Evolutionary conservation across 1,284 basidiomycete species (phyloP).

Genomic region (Fomitopsis schrenkii): DNA sequence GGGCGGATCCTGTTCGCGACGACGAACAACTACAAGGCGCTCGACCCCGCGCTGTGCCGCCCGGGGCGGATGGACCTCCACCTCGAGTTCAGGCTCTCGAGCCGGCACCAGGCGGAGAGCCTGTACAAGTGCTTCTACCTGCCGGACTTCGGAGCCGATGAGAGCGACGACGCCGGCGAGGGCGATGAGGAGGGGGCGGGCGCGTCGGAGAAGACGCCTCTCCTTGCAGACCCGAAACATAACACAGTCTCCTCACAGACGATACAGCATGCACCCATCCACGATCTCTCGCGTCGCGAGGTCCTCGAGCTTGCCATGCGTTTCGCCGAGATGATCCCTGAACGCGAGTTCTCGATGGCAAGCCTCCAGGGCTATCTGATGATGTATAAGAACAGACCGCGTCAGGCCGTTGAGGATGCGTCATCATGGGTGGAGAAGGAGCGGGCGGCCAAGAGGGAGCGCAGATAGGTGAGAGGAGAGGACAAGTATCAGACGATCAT

Average conservation of each 20-base stretch:
- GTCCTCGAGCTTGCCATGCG: slow-evolving; percentile 39
- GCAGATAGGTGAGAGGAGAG: neutral
- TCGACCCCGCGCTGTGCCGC: slow-evolving; percentile 72
- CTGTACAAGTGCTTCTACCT: slow-evolving; percentile 67
- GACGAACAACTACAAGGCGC: slow-evolving; percentile 63
- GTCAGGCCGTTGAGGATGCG: slow-evolving; percentile 43
- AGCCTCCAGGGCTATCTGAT: slow-evolving; percentile 73
- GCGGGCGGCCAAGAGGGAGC: neutral
- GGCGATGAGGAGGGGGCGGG: neutral
- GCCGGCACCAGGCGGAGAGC: slow-evolving; percentile 58
- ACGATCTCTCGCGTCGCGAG: neutral
- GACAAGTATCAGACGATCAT: neutral
- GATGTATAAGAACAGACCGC: slow-evolving; percentile 61
- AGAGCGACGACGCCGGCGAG: neutral
- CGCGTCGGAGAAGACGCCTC: neutral
- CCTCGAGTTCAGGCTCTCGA: slow-evolving; percentile 68
- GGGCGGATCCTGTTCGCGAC: slow-evolving; percentile 76
- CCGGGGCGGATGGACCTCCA: slow-evolving; percentile 80
- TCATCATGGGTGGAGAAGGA: slow-evolving; percentile 26
- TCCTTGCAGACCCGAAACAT: neutral
- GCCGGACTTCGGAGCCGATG: slow-evolving; percentile 28
- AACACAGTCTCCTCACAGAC: slow-evolving; percentile 15
- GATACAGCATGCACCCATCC: slow-evolving; percentile 22
- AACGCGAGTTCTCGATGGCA: slow-evolving; percentile 68
- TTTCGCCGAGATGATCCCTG: slow-evolving; percentile 58